Evolutionary conservation across 108 stramenopile species (phyloP).

Genomic region (Fragilariopsis cylindrus): DNA sequence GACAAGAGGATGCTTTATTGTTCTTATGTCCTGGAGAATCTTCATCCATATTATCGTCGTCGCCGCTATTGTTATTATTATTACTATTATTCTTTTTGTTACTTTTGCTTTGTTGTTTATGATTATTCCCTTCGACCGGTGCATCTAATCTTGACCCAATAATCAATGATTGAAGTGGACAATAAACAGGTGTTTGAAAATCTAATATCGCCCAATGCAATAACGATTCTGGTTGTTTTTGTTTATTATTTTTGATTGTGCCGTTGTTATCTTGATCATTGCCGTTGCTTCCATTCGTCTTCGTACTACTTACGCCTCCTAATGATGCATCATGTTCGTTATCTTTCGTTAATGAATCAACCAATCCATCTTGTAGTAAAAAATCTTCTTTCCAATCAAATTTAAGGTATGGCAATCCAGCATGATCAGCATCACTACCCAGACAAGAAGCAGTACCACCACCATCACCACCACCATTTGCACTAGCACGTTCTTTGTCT

Average conservation of each 20-base stretch:
- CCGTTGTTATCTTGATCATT: slow-evolving; percentile 19
- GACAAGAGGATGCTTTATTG: slow-evolving; percentile 59
- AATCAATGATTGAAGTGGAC: slow-evolving; percentile 81
- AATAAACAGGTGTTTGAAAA: slow-evolving; percentile 89
- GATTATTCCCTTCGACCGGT: slow-evolving; percentile 53
- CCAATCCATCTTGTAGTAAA: slow-evolving; percentile 71
- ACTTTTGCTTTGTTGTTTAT: slow-evolving; percentile 7
- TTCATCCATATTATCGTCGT: neutral
- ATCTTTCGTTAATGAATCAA: slow-evolving; percentile 51
- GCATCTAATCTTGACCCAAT: slow-evolving; percentile 93
- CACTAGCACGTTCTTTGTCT: neutral
- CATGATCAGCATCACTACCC: slow-evolving; percentile 77
- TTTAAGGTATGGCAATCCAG: slow-evolving; percentile 69
- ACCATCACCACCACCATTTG: no score
- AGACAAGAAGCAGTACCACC: slow-evolving; percentile 27
- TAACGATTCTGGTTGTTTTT: slow-evolving; percentile 34
- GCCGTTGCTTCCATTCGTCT: neutral
- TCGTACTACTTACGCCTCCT: neutral
- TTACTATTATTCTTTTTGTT: neutral
- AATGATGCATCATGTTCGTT: slow-evolving; percentile 9
- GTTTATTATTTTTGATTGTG: neutral
- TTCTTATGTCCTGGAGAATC: neutral
- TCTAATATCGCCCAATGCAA: slow-evolving; percentile 93
- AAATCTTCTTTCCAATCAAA: slow-evolving; percentile 87
- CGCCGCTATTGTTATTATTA: neutral